A percentile compares a stretch with the other conserved stretches of the same genome.
Conservation (phyloP, 176 grass and related monocot species). For the Carex scoparia region DNA sequence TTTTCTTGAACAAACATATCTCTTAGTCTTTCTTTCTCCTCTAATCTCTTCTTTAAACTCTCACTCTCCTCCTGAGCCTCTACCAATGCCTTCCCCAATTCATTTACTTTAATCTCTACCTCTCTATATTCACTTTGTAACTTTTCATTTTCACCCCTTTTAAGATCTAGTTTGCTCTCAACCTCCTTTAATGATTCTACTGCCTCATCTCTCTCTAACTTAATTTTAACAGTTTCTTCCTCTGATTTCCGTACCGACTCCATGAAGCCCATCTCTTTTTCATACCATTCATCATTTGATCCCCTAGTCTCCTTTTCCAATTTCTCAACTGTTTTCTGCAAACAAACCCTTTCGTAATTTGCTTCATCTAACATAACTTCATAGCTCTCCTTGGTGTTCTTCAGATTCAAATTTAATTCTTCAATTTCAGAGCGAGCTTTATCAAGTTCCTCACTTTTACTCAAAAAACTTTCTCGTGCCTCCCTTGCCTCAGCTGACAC, state of each 20-base stretch:
- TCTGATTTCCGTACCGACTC: conserved; percentile 62
- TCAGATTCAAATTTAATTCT: conserved; percentile 50
- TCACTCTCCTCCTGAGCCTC: conserved; percentile 47
- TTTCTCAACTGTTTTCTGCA: conserved; percentile 64
- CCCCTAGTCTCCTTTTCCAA: conserved; percentile 50
- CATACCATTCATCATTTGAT: conserved; percentile 47
- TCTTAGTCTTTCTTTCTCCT: conserved; percentile 72
- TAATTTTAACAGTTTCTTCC: conserved; percentile 43
- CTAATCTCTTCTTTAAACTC: conserved; percentile 56
- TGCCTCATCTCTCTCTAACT: conserved; percentile 42
- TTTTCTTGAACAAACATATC: conserved; percentile 68
- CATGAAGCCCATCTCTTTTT: conserved; percentile 57
- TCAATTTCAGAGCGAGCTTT: conserved; percentile 52
- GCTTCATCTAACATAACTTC: conserved; percentile 83
- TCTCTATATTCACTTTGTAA: conserved; percentile 50
- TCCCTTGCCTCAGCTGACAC: conserved; percentile 68
- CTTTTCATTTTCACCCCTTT: conserved; percentile 30
- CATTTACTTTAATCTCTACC: conserved; percentile 51
- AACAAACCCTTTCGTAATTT: conserved; percentile 78
- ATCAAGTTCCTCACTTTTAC: conserved; percentile 64
- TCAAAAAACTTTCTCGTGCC: conserved; percentile 57
- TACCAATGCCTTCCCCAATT: conserved; percentile 41
- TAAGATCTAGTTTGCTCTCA: conserved; percentile 33
- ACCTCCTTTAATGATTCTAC: conserved; percentile 45
- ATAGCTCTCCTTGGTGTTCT: conserved; percentile 68